phyloP scores from a whole-genome alignment of 345 rosid genomes.

The Citrus hindsii region DNA sequence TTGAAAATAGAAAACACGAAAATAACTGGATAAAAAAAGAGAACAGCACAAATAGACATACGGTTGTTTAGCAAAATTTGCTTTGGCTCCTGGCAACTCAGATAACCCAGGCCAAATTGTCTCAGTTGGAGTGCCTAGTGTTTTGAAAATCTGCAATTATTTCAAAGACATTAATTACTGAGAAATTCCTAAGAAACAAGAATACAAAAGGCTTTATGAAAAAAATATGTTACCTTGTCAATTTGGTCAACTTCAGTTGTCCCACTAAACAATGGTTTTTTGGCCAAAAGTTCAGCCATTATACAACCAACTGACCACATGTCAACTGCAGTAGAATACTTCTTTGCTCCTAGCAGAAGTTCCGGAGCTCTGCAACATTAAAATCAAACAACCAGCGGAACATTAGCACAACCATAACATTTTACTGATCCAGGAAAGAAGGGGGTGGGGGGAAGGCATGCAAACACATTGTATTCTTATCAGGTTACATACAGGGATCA shows the following conservation, averaged over 20 bases:
- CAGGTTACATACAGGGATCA: neutral
- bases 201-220: neutral
- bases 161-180: neutral
- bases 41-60: conserved; percentile 12
- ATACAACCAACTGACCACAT: conserved; percentile 97
- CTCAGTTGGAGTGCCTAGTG: conserved; percentile 81
- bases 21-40: conserved; percentile 9
- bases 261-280: conserved; percentile 71
- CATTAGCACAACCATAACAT: neutral
- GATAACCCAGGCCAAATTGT: conserved; percentile 71
- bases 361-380: conserved; percentile 71
- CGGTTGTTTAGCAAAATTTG: conserved; percentile 58
- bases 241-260: conserved; percentile 70
- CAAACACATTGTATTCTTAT: neutral
- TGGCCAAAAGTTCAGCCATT: conserved; percentile 83
- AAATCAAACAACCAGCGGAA: conserved; percentile 6
- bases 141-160: conserved; percentile 53
- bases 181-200: neutral
- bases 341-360: conserved; percentile 71
- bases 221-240: conserved; percentile 45
- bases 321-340: conserved; percentile 82
- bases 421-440: neutral
- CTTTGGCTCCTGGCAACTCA: conserved; percentile 60
- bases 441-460: neutral
- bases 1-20: neutral